Conservation (phyloP, 2,329 filamentous ascomycete genomes). For the Cadophora gregata region DNA sequence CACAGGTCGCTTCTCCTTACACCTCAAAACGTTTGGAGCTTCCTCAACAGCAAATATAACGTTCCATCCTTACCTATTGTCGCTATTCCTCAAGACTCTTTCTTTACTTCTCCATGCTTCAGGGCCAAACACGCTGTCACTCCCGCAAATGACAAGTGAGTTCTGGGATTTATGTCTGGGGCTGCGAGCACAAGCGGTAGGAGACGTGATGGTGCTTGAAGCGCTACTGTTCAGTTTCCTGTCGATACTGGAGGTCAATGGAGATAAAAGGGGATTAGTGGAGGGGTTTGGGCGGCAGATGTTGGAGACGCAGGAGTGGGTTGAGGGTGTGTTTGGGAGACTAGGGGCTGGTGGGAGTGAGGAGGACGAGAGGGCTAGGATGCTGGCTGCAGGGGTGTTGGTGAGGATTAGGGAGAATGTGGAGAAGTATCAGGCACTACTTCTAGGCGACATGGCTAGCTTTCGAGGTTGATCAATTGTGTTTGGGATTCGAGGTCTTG, state of each 20-base stretch:
- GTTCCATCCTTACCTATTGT: slow-evolving; percentile 76
- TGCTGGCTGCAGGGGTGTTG: slow-evolving; percentile 76
- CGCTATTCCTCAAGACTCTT: slow-evolving; percentile 84
- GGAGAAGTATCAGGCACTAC: slow-evolving; percentile 77
- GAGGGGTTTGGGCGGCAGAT: slow-evolving; percentile 76
- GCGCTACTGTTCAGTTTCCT: slow-evolving; percentile 81
- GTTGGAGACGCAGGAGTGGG: slow-evolving; percentile 89
- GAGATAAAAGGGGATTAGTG: slow-evolving; percentile 73
- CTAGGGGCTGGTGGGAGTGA: slow-evolving; percentile 48
- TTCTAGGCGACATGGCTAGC: slow-evolving; percentile 72
- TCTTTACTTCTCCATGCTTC: slow-evolving; percentile 82
- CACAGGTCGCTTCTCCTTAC: slow-evolving; percentile 77
- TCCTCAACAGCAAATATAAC: slow-evolving; percentile 61
- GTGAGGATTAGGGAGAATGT: slow-evolving; percentile 81
- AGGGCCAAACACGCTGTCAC: slow-evolving; percentile 76
- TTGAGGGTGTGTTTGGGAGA: slow-evolving; percentile 73
- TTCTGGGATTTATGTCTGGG: slow-evolving; percentile 83
- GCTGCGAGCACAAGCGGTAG: slow-evolving; percentile 64
- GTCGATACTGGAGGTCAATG: slow-evolving; percentile 82
- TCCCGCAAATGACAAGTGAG: slow-evolving; percentile 83
- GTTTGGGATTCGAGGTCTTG: neutral
- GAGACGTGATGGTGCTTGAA: slow-evolving; percentile 71
- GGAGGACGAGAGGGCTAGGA: slow-evolving; percentile 82
- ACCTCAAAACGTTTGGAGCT: slow-evolving; percentile 58
- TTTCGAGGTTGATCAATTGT: slow-evolving; percentile 36